Base-by-base conservation (phyloP, 495 filamentous ascomycete genomes). In the Podospora anserina region DNA sequence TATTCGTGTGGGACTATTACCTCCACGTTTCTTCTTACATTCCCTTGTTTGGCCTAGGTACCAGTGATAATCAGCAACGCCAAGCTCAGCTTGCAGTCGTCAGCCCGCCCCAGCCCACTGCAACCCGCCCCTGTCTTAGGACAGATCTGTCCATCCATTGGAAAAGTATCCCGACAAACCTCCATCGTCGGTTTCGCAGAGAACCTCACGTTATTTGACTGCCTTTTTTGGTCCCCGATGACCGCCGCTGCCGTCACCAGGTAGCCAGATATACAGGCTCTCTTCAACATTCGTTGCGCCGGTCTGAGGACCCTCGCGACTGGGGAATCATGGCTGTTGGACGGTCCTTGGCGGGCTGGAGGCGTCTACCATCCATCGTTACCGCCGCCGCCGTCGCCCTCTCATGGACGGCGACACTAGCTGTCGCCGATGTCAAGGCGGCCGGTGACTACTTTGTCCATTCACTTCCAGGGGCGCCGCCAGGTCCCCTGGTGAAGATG, bases 401-500 rank as follows among this genome's bases (percentile, higher is more conserved):
- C 15, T 75, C 75, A 67, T 80, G 78, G 72, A 65, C 74, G 3
- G 67, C 77, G 18, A 66, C 58, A 53, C 63, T 77, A 28, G 76
- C 71, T 30, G 68, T 66, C 39, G 80, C 81, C 59, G 80, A 79
- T 4, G 39, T 49, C 39, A 71, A 67, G 60, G 83, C 85, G 3
- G 89, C 93, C 28, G 91, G 88, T 23, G 95, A 98, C 77, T 99
- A 97, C 79, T 99, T 90, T 81, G 89, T 99, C 26, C 85, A 87
- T 68, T 86, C 85, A 9, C 82, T 99, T 20, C 95, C 95, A 4
- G 95, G 95, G 39, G 88, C 88, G n/a, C 95, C 95, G 16, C 84
- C 88, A 53, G 91, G 90, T 0, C 90, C 93, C 9, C 77, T 93
- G 66, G 76, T 96, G 71, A 97, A 96, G 82, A 97, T 98, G 94